Evolutionary conservation across 2,329 filamentous ascomycete genomes (phyloP).

Genomic region (Orbilia oligospora): DNA sequence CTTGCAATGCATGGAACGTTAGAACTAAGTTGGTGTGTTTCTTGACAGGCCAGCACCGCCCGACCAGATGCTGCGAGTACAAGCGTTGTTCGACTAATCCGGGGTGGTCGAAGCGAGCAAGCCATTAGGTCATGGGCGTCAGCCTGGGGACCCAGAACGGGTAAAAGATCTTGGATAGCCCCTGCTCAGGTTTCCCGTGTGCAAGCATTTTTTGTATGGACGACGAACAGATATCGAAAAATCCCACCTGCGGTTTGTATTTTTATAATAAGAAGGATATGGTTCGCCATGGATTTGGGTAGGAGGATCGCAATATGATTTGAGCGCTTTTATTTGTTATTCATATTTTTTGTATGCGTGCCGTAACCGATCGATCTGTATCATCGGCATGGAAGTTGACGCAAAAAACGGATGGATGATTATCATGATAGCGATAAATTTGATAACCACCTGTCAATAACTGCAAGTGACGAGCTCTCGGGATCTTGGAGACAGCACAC

Average conservation of each 20-base stretch:
- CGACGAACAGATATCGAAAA: not conserved
- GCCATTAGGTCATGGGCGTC: slow-evolving; percentile 50
- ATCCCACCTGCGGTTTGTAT: slow-evolving; percentile 17
- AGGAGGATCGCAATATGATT: slow-evolving; percentile 27
- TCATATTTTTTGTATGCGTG: not conserved
- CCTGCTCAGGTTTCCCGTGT: slow-evolving; percentile 23
- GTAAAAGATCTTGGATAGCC: slow-evolving; percentile 27
- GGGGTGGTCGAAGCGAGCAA: slow-evolving; percentile 57
- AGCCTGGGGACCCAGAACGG: slow-evolving; percentile 31
- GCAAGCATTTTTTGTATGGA: slow-evolving; percentile 6
- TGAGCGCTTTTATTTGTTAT: slow-evolving; percentile 8
- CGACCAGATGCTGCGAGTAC: not conserved
- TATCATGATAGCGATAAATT: slow-evolving; percentile 21
- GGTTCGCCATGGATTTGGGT: slow-evolving; percentile 26
- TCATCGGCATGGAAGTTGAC: slow-evolving; percentile 5
- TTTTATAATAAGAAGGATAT: slow-evolving; percentile 9
- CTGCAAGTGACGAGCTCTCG: slow-evolving; percentile 6
- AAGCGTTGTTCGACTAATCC: slow-evolving; percentile 42
- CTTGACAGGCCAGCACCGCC: slow-evolving; percentile 33
- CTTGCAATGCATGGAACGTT: slow-evolving; percentile 35
- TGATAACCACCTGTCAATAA: not conserved
- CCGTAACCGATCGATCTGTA: slow-evolving; percentile 3
- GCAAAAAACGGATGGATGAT: not conserved
- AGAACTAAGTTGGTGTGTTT: slow-evolving; percentile 18
- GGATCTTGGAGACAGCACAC: slow-evolving; percentile 2